Base-by-base conservation (phyloP, 2,329 filamentous ascomycete species). In the Monosporascus ibericus region DNA sequence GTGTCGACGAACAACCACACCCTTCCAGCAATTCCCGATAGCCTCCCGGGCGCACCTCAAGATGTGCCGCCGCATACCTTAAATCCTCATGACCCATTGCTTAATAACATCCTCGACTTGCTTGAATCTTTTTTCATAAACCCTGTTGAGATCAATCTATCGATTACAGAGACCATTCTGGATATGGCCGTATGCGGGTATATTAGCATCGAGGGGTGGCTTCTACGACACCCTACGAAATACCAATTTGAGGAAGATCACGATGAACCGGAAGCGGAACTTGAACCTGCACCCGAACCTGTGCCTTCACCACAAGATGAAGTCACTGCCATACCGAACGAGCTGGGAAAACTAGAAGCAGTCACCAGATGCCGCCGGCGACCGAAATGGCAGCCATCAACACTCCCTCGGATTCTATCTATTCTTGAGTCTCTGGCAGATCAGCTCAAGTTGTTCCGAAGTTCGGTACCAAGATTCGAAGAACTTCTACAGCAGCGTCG, bases 181-280 rank as follows among this genome's bases (percentile, higher is more conserved):
- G 87, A 90, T 58, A 76, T 99, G 40, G 88, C 88, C 11, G 84
- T 88, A 1, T 97, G 94, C 61, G 88, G 90, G 6, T 88, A 89
- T 57, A 86, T 96, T 64, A 84, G 85, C 20, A 78, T 96, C 14
- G 90, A 96, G 64, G 88, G 88, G n/a, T 99, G 94, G 92, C 74
- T 97, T 30, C 75, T 92, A 6, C 85, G 90, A 17, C 83, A 86
- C 50, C 87, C 88, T 4, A 75, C 73, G n/a, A 77, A 75, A 54
- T 88, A 85, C 63, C 72, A 74, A 6, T 88, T 81, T 53, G 74
- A 75, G 8, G 76, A 78, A 15, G 70, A 75, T 30, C 67, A 72
- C 30, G 63, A 65, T 11, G 63, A 66, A 44, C 25, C 54, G 2
- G 30, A 34, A 30, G 9, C 9, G 27, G 27, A 9, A 30, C 27